Evolutionary conservation across 1,284 basidiomycete genomes (phyloP).

Genomic region (Gomphus bonarii): DNA sequence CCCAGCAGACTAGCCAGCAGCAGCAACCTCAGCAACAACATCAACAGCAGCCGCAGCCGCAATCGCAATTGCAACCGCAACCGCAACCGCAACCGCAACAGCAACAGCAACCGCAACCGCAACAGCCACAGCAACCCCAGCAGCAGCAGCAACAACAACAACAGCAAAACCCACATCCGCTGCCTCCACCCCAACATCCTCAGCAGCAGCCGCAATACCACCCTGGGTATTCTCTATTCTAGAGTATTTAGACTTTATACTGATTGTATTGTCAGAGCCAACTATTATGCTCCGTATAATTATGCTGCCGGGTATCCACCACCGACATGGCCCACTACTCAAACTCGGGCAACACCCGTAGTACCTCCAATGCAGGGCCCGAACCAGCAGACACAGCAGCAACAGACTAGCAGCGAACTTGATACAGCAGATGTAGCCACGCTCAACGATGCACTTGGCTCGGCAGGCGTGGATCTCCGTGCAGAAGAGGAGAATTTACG

Average conservation of each 20-base stretch:
- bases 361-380: neutral
- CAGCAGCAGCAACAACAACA: neutral
- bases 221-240: constrained; percentile 4
- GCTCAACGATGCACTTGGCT: constrained; percentile 71
- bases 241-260: neutral
- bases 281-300: constrained; percentile 7
- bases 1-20: too few species aligned
- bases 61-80: constrained; percentile 11
- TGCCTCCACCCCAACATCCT: neutral
- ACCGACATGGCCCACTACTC: constrained; percentile 4
- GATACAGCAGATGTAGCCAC: constrained; percentile 65
- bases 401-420: constrained; percentile 19
- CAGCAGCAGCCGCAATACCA: constrained; percentile 11
- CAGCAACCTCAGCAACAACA: too few species aligned
- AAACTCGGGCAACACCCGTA: neutral
- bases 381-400: constrained; percentile 18
- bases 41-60: constrained; percentile 37
- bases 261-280: neutral
- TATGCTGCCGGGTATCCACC: constrained; percentile 5
- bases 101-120: constrained; percentile 11
- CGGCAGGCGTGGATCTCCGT: constrained; percentile 71
- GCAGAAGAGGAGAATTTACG: constrained; percentile 75
- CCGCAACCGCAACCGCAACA: constrained; percentile 11
- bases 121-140: constrained; percentile 12
- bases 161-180: neutral